A percentile compares a stretch with the other conserved stretches of the same genome.
Conservation (phyloP, 345 rosid genomes). For the Bruguiera sexangula region DNA sequence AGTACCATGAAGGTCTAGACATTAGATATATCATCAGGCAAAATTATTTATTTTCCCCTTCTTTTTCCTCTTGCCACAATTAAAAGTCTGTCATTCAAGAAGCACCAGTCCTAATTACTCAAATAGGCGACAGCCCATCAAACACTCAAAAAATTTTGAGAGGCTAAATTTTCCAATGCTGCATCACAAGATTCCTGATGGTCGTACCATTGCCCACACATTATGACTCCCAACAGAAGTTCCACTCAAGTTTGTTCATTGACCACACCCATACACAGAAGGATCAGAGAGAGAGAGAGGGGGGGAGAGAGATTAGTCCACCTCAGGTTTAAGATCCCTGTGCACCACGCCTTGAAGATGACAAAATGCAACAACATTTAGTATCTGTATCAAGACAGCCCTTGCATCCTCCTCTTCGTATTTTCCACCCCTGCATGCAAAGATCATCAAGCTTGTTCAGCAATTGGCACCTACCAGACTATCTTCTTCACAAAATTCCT, state of each 20-base stretch:
- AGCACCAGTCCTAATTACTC: too few relatives aligned
- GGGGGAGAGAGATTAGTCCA: slow-evolving; percentile 19
- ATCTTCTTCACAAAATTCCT: neutral
- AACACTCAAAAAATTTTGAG: too few relatives aligned
- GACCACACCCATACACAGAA: neutral
- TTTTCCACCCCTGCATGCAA: slow-evolving; percentile 70
- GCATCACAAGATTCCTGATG: too few relatives aligned
- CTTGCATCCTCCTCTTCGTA: slow-evolving; percentile 88
- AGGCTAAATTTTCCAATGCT: too few relatives aligned
- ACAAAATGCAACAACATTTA: slow-evolving; percentile 78
- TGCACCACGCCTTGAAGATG: slow-evolving; percentile 98
- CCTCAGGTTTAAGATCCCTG: slow-evolving; percentile 99
- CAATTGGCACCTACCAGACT: neutral
- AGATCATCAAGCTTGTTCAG: slow-evolving; percentile 2
- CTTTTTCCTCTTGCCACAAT: too few relatives aligned
- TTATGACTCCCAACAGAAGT: neutral
- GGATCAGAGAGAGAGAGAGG: neutral
- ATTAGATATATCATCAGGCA: too few relatives aligned
- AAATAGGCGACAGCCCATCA: too few relatives aligned
- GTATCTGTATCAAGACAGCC: slow-evolving; percentile 74
- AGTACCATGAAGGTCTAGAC: neutral
- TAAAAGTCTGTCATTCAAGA: too few relatives aligned
- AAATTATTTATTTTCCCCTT: too few relatives aligned
- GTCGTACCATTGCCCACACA: too few relatives aligned
- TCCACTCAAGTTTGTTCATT: neutral